phyloP scores from a whole-genome alignment of 2,329 filamentous ascomycete species.

The Ceratocystis albifundus region DNA sequence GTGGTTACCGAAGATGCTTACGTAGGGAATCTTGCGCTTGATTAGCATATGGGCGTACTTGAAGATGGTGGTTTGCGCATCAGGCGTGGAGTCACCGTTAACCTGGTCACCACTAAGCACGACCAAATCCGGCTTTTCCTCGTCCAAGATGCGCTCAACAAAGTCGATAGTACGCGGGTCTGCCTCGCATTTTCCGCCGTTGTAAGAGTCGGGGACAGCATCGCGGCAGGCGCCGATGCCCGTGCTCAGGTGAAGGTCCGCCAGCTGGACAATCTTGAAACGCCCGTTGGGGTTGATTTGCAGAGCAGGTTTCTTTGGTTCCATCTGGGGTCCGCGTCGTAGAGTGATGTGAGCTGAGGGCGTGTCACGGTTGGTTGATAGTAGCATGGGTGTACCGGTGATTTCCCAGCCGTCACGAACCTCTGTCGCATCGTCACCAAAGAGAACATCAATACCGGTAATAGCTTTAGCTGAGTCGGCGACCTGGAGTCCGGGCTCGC shows the following conservation, averaged over 20 bases:
- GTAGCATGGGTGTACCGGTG: slow-evolving; percentile 58
- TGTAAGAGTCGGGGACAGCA: slow-evolving; percentile 60
- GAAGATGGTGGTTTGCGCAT: slow-evolving; percentile 86
- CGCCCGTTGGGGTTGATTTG: slow-evolving; percentile 78
- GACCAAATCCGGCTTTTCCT: slow-evolving; percentile 87
- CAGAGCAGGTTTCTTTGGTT: slow-evolving; percentile 52
- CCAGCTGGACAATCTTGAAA: slow-evolving; percentile 94
- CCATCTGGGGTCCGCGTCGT: slow-evolving; percentile 46
- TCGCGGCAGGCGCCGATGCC: slow-evolving; percentile 78
- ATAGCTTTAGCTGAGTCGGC: slow-evolving; percentile 64
- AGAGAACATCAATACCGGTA: slow-evolving; percentile 75
- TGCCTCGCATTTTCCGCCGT: slow-evolving; percentile 73
- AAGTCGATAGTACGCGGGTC: slow-evolving; percentile 89
- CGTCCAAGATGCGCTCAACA: slow-evolving; percentile 67
- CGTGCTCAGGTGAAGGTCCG: slow-evolving; percentile 89
- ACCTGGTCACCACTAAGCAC: slow-evolving; percentile 89
- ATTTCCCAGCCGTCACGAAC: slow-evolving; percentile 77
- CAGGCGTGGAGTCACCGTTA: slow-evolving; percentile 83
- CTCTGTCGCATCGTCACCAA: slow-evolving; percentile 83
- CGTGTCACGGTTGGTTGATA: slow-evolving; percentile 50
- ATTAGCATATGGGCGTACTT: slow-evolving; percentile 80
- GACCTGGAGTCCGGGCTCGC: slow-evolving; percentile 58
- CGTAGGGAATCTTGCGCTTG: slow-evolving; percentile 80
- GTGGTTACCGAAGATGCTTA: slow-evolving; percentile 93
- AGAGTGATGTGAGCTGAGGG: slow-evolving; percentile 67